phyloP scores from a whole-genome alignment of 306 rosid species.

The Pterocarpus macrocarpus region DNA sequence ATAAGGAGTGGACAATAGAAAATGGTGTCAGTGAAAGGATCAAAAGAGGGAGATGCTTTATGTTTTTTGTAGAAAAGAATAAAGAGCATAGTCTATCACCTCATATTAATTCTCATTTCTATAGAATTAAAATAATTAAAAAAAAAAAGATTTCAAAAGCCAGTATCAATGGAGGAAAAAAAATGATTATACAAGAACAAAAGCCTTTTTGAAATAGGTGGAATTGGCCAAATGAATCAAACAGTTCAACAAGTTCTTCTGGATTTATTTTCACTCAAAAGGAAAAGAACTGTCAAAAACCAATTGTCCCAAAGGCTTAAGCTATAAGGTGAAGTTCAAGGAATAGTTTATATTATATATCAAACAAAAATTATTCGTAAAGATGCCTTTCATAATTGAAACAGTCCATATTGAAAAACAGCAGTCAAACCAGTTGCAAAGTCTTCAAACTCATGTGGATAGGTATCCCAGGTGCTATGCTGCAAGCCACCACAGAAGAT shows the following conservation, averaged over 20 bases:
- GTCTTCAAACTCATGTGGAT: constrained; percentile 87
- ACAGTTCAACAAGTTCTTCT: constrained; percentile 8
- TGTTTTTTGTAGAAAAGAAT: no score
- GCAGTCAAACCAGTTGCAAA: constrained; percentile 77
- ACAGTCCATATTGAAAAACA: constrained; percentile 22
- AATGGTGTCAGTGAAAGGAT: no score
- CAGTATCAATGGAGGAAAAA: not conserved
- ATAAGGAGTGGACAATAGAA: no score
- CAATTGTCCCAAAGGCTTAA: constrained; percentile 12
- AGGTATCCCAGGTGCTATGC: constrained; percentile 86
- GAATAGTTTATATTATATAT: not conserved
- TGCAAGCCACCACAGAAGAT: constrained; percentile 85
- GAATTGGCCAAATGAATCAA: not conserved
- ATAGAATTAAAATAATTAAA: no score
- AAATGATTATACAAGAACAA: not conserved
- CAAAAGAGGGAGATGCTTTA: no score
- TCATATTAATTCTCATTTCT: no score
- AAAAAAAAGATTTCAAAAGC: not conserved
- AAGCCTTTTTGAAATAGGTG: not conserved
- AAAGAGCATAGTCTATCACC: no score
- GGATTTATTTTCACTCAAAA: constrained; percentile 1
- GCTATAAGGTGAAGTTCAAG: not conserved
- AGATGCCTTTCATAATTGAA: constrained; percentile 28
- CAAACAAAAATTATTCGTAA: not conserved
- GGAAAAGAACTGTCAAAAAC: constrained; percentile 1